phyloP scores from a whole-genome alignment of 2,329 filamentous ascomycete species.

The Colletotrichum spinosum region DNA sequence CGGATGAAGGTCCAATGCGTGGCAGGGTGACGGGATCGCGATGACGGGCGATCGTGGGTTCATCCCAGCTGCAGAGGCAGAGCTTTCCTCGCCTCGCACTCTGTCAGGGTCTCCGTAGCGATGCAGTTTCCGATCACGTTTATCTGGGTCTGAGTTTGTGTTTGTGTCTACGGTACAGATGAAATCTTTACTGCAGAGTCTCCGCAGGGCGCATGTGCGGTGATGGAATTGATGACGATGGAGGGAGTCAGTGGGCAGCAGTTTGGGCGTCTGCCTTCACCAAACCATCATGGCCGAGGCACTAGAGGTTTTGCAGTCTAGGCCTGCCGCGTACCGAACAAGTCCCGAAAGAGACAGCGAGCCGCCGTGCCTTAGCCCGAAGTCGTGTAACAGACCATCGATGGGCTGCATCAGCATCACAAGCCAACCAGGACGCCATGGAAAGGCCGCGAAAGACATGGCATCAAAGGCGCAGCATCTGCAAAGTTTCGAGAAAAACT shows the following conservation, averaged over 20 bases:
- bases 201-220: slow-evolving; percentile 12
- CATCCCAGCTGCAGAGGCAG: not conserved
- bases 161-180: not conserved
- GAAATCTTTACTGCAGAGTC: not conserved
- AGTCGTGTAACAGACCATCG: no score
- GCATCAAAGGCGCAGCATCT: not conserved
- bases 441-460: no score
- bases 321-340: slow-evolving; percentile 16
- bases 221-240: slow-evolving; percentile 16
- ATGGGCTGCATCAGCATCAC: no score
- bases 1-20: slow-evolving; percentile 9
- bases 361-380: slow-evolving; percentile 8
- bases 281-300: not conserved
- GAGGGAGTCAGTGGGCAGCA: slow-evolving; percentile 5
- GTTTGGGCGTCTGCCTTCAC: not conserved
- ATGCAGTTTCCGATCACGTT: slow-evolving; percentile 3
- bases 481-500: not conserved
- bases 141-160: not conserved
- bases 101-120: not conserved
- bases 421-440: no score
- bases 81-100: not conserved
- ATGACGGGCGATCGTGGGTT: slow-evolving; percentile 31
- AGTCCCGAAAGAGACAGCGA: slow-evolving; percentile 11
- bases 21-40: slow-evolving; percentile 21
- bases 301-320: slow-evolving; percentile 24